Conservation (phyloP, 192 early-diverging fungal species). For the Chytriomyces sp. region DNA sequence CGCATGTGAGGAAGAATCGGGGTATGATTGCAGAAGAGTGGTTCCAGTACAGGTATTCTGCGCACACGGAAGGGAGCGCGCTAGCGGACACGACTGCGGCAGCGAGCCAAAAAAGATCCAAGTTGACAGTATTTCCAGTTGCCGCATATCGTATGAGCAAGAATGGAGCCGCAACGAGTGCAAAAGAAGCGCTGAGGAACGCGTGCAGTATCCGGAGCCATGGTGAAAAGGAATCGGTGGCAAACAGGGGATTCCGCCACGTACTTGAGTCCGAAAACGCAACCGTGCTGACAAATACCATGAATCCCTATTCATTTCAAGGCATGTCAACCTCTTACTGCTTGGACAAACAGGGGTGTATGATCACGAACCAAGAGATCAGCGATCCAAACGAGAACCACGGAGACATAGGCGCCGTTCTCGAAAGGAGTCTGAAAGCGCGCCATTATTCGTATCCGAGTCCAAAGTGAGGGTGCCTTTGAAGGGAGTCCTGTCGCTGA, state of each 20-base stretch:
- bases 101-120: background rate
- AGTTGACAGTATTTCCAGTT: background rate
- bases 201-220: background rate
- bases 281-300: no score
- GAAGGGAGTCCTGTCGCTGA: no score
- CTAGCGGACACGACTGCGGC: background rate
- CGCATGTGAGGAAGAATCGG: no score
- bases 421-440: no score
- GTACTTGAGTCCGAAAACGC: no score
- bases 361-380: background rate
- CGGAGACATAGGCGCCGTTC: no score
- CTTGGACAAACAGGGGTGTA: no score
- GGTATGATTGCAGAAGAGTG: no score
- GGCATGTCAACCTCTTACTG: no score
- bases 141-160: background rate
- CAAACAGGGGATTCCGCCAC: conserved; percentile 5
- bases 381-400: background rate
- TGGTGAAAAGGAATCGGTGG: background rate
- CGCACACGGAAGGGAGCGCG: background rate
- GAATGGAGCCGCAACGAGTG: background rate
- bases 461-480: no score
- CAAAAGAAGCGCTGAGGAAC: background rate
- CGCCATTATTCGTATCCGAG: no score
- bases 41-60: background rate
- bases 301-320: no score